Evolutionary conservation across 2,329 filamentous ascomycete species (phyloP).

Genomic region (Sclerotinia borealis): DNA sequence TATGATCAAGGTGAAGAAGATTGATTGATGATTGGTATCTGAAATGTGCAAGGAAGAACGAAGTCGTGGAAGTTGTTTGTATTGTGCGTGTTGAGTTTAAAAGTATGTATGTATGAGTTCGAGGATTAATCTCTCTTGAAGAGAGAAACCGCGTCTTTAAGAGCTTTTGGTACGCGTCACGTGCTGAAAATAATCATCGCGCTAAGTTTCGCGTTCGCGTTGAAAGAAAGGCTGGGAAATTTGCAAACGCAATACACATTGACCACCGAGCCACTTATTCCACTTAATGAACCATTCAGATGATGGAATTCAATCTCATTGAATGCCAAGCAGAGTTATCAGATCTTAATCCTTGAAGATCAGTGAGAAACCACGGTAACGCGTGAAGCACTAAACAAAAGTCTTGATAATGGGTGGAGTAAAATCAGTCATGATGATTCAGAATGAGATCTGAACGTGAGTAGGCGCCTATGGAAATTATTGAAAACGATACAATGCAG

Average conservation of each 20-base stretch:
- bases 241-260: background rate
- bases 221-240: conserved; percentile 12
- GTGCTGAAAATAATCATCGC: conserved; percentile 3
- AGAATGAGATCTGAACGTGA: background rate
- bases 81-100: background rate
- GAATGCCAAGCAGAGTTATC: conserved; percentile 19
- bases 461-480: background rate
- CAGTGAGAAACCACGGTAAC: background rate
- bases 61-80: conserved; percentile 15
- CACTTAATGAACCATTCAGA: background rate
- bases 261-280: conserved; percentile 5
- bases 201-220: conserved; percentile 11
- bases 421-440: conserved; percentile 8
- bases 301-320: background rate
- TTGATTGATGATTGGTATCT: conserved; percentile 12
- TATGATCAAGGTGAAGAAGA: conserved; percentile 9
- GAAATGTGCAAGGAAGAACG: conserved; percentile 17
- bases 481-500: background rate
- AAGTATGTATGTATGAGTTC: conserved; percentile 4
- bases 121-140: background rate
- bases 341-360: conserved; percentile 23
- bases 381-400: background rate
- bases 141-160: conserved; percentile 8
- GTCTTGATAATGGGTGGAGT: conserved; percentile 9
- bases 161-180: conserved; percentile 8